Conservation (phyloP, 345 rosid species). For the Lepidium africanum region DNA sequence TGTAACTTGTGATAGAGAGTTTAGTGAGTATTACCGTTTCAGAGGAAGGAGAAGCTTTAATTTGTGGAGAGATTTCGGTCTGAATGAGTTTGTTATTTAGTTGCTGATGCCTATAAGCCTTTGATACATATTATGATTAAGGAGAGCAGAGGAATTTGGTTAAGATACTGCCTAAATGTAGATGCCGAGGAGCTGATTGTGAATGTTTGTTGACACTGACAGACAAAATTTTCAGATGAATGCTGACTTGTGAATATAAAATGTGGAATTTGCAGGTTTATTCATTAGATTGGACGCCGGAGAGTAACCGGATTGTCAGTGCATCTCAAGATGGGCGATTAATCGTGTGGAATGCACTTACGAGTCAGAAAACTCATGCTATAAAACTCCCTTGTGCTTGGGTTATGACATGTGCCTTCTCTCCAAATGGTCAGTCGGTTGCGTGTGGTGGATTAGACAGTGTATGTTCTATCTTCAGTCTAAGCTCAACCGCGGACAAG, state of each 20-base stretch:
- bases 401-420: conserved; percentile 99
- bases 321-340: conserved; percentile 95
- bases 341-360: conserved; percentile 92
- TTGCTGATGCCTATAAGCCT: neutral
- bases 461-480: conserved; percentile 84
- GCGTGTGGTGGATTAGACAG: conserved; percentile 98
- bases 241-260: conserved; percentile 4
- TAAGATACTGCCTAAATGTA: neutral
- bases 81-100: neutral
- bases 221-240: neutral
- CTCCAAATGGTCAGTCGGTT: conserved; percentile 87
- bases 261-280: conserved; percentile 49
- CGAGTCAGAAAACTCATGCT: conserved; percentile 96
- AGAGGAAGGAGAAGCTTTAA: neutral
- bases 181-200: neutral
- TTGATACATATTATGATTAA: neutral
- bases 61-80: neutral
- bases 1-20: neutral
- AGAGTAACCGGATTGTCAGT: conserved; percentile 81
- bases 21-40: neutral
- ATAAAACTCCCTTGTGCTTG: conserved; percentile 94
- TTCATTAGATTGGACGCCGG: conserved; percentile 87
- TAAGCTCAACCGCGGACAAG: conserved; percentile 73
- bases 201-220: neutral
- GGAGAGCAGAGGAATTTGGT: neutral